Percentiles rank a stretch among this genome's conserved stretches.
Conservation (phyloP, 1,284 basidiomycete species). For the Ceratobasidium papillatum region DNA sequence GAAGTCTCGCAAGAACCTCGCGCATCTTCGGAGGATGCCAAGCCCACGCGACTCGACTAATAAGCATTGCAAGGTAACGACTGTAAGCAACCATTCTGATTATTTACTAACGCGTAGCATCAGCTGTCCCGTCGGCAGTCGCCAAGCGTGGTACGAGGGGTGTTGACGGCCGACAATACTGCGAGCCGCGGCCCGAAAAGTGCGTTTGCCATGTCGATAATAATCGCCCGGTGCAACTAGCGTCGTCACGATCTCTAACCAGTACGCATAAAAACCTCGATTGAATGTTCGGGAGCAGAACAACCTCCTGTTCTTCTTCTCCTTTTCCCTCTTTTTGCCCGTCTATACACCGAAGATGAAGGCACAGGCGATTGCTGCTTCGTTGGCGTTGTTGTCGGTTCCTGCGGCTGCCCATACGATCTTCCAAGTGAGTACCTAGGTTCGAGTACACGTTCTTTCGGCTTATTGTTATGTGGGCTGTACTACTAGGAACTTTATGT, state of each 20-base stretch:
- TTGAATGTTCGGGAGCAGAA: background rate
- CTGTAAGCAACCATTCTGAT: background rate
- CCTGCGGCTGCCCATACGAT: slow-evolving; percentile 44
- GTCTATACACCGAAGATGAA: slow-evolving; percentile 35
- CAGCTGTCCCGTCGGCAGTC: background rate
- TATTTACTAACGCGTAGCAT: background rate
- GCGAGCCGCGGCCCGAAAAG: background rate
- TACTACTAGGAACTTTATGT: slow-evolving; percentile 29
- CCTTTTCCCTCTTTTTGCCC: slow-evolving; percentile 2
- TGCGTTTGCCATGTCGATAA: background rate
- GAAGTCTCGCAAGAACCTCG: slow-evolving; percentile 32
- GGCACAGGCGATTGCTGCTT: slow-evolving; percentile 30
- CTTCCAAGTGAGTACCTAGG: slow-evolving; percentile 35
- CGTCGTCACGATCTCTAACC: background rate
- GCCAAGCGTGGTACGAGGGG: background rate
- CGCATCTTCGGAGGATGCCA: slow-evolving; percentile 7
- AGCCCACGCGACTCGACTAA: background rate
- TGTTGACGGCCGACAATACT: slow-evolving; percentile 3
- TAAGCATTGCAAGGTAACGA: background rate
- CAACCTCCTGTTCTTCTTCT: background rate
- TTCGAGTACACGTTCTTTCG: background rate
- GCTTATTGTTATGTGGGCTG: background rate
- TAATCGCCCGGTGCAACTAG: background rate
- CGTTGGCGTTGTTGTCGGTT: slow-evolving; percentile 27
- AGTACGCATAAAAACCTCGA: slow-evolving; percentile 15